Evolutionary conservation across 345 rosid species (phyloP), one percentile per base, ranked within the genome.

Genomic region (Bruguiera sexangula): DNA sequence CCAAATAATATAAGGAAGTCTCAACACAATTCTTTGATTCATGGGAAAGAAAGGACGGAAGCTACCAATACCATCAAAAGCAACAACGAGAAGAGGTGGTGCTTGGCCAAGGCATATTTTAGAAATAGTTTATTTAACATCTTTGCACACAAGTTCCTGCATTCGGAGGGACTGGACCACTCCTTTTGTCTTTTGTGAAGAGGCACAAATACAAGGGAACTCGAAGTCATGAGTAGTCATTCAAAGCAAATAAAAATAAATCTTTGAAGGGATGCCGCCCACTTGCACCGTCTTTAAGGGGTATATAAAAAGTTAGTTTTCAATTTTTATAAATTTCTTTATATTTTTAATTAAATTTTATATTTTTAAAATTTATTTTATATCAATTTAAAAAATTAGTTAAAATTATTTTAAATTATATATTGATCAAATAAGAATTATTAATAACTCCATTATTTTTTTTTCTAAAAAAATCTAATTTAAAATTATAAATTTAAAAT

Each of bases 261-360:
- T 30, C 82, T 67, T 78, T 59, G 77, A 75, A 68, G 74, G 76
- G 24, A 75, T 68, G 79, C 65, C 22, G 71, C 63, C 56, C 24
- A 37, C 50, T 6, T 31, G 29, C 13, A 6, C 26, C 34, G 9
- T 75, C 13, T 62, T 62, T 26, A 34, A 24, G 67, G 29, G 29
- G 2, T 27, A 27, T 27, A 27, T 2, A 27, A 27, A 27, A 27
- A 27, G 29, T 27, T 27, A 27, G 2, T 27, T 27, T 27, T 27
- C 1, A 27, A 27, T 27, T 2, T 27, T 27, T 27, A 27, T 27
- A 27, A 27, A 27, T 27, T 27, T 27, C 2, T 27, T 27, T 27
- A 27, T 27, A 27, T 27, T 27, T 27, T 24, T 24, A 24, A 24
- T 24, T 24, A 24, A 24, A 24, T 24, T 24, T 27, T 27, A 27